phyloP scores from a whole-genome alignment of 1,284 basidiomycete species.

The Neolentinus lepideus region DNA sequence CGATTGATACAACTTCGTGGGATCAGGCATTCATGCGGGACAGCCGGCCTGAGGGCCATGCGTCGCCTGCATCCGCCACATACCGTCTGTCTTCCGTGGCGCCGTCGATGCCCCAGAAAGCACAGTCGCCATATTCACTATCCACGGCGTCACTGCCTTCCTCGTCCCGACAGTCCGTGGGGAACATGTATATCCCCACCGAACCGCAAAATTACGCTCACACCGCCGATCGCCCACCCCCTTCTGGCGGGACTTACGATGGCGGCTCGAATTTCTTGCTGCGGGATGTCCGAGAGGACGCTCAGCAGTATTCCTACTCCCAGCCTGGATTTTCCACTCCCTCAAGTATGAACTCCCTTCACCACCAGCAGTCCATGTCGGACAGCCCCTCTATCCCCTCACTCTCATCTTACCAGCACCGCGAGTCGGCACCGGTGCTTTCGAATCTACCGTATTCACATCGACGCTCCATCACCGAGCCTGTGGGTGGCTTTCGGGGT shows the following conservation, averaged over 20 bases:
- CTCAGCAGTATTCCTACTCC: slow-evolving; percentile 36
- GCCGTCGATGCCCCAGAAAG: slow-evolving; percentile 18
- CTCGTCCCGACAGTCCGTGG: slow-evolving; percentile 27
- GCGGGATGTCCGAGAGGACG: slow-evolving; percentile 32
- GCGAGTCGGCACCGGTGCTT: slow-evolving; percentile 14
- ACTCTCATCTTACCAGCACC: slow-evolving; percentile 18
- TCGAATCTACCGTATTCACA: slow-evolving; percentile 24
- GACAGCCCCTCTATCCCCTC: slow-evolving; percentile 9
- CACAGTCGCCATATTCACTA: slow-evolving; percentile 27
- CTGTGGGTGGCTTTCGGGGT: slow-evolving; percentile 34
- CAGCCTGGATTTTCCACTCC: slow-evolving; percentile 31
- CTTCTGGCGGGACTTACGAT: slow-evolving; percentile 6
- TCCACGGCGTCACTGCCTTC: slow-evolving; percentile 24
- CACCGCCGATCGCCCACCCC: slow-evolving; percentile 28
- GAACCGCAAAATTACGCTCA: slow-evolving; percentile 28
- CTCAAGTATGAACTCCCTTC: slow-evolving; percentile 20
- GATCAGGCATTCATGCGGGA: slow-evolving; percentile 1
- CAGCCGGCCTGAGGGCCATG: background rate
- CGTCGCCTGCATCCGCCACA: slow-evolving; percentile 16
- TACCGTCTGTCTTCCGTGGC: slow-evolving; percentile 34
- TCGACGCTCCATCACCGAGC: slow-evolving; percentile 43
- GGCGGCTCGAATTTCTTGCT: slow-evolving; percentile 29
- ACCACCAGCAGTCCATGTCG: slow-evolving; percentile 21
- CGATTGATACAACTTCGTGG: background rate
- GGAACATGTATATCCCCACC: slow-evolving; percentile 28